These are phyloP conservation scores for Neurospora sp. DNA, from an alignment of 495 filamentous ascomycete species.

Conservation along the genomic window DNA sequence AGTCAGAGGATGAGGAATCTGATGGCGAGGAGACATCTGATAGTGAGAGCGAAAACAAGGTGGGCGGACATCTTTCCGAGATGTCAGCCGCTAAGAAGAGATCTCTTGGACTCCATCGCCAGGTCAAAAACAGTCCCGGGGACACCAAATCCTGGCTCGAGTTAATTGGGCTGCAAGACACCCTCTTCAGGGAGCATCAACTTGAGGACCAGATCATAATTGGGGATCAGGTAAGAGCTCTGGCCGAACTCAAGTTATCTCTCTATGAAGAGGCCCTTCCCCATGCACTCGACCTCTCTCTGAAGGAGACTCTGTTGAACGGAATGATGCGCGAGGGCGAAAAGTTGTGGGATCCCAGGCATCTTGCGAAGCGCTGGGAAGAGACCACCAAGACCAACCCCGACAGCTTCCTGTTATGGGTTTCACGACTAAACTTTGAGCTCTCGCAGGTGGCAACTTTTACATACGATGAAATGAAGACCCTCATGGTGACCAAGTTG, in stretches of 20 bases:
- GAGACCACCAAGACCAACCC: conserved; percentile 47
- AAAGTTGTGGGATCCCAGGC: conserved; percentile 60
- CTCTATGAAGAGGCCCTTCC: conserved; percentile 72
- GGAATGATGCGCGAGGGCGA: conserved; percentile 62
- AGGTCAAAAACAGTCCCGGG: conserved; percentile 50
- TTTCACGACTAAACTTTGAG: conserved; percentile 61
- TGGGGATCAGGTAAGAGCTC: conserved; percentile 35
- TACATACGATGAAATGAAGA: conserved; percentile 53
- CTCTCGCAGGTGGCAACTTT: conserved; percentile 62
- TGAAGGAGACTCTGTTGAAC: conserved; percentile 49
- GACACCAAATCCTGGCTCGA: conserved; percentile 65
- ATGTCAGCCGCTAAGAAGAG: conserved; percentile 32
- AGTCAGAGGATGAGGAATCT: conserved; percentile 16
- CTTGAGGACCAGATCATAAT: not conserved
- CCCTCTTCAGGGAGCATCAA: conserved; percentile 38
- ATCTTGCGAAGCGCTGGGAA: conserved; percentile 55
- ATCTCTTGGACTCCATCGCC: conserved; percentile 48
- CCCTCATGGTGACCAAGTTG: conserved; percentile 48
- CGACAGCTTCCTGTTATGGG: conserved; percentile 57
- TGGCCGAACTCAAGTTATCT: conserved; percentile 68
- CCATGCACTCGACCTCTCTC: conserved; percentile 31
- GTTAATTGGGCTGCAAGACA: conserved; percentile 66
- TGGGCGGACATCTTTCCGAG: conserved; percentile 6
- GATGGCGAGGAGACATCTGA: conserved; percentile 40
- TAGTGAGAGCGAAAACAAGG: conserved; percentile 34